Evolutionary conservation across 1,139 yeast species (phyloP).

Genomic region (Debaryomyces nepalensis): DNA sequence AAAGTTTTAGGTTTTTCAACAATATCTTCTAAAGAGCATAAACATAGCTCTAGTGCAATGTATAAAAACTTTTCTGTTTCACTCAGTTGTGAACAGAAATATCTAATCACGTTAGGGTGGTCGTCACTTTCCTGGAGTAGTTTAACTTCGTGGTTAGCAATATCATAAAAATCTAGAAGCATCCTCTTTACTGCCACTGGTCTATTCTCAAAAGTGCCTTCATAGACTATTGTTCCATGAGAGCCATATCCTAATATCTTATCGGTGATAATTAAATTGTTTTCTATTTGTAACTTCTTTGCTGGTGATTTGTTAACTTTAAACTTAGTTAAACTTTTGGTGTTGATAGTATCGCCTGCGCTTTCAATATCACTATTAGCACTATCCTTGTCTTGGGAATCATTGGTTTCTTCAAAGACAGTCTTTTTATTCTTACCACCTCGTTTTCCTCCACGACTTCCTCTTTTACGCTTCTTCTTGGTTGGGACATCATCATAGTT

Average conservation of each 20-base stretch:
- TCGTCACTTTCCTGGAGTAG: slow-evolving; percentile 92
- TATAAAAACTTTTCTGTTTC: slow-evolving; percentile 75
- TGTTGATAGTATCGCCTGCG: slow-evolving; percentile 27
- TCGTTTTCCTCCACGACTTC: slow-evolving; percentile 78
- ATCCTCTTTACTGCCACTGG: slow-evolving; percentile 96
- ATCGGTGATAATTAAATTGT: slow-evolving; percentile 68
- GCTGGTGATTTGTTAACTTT: slow-evolving; percentile 23
- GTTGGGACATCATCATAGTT: slow-evolving; percentile 18
- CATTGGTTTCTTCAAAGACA: slow-evolving; percentile 16
- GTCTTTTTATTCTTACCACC: slow-evolving; percentile 49
- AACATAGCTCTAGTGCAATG: slow-evolving; percentile 91
- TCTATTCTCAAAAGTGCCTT: slow-evolving; percentile 87
- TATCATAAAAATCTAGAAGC: slow-evolving; percentile 90
- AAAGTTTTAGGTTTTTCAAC: slow-evolving; percentile 57
- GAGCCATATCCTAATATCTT: slow-evolving; percentile 91
- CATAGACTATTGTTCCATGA: slow-evolving; percentile 93
- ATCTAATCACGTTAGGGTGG: slow-evolving; percentile 92
- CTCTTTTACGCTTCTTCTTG: slow-evolving; percentile 72
- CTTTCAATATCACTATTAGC: slow-evolving; percentile 12
- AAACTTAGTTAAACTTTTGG: slow-evolving; percentile 35
- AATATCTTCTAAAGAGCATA: slow-evolving; percentile 86
- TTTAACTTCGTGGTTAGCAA: slow-evolving; percentile 93
- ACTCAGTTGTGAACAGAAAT: slow-evolving; percentile 87
- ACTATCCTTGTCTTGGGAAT: slow-evolving; percentile 21
- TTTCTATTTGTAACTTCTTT: slow-evolving; percentile 49